These are phyloP conservation scores for Xerocomellus dryophilus DNA, from an alignment of 768 basidiomycete genomes.

Conservation along the genomic window DNA sequence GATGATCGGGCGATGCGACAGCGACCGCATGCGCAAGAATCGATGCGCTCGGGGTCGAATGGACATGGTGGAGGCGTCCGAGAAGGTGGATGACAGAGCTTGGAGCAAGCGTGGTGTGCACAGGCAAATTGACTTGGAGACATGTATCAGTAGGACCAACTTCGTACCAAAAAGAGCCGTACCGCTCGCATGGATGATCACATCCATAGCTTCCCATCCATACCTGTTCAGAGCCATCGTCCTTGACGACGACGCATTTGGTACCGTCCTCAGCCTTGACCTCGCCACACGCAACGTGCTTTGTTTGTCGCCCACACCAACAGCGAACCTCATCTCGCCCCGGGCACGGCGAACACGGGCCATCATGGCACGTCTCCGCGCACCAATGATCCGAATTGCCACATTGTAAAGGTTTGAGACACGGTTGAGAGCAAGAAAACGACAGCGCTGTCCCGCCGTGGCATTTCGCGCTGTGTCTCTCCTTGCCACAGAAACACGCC, in stretches of 20 bases:
- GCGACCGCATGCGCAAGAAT: constrained; percentile 82
- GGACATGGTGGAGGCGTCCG: constrained; percentile 62
- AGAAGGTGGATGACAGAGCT: constrained; percentile 76
- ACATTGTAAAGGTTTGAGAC: constrained; percentile 54
- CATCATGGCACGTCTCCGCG: constrained; percentile 67
- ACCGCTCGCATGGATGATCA: constrained; percentile 57
- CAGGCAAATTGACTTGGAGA: constrained; percentile 64
- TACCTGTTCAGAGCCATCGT: constrained; percentile 34
- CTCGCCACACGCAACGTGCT: constrained; percentile 63
- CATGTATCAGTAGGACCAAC: background rate
- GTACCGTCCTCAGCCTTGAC: constrained; percentile 43
- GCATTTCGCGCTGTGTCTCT: constrained; percentile 33
- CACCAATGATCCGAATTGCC: constrained; percentile 68
- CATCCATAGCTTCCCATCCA: constrained; percentile 76
- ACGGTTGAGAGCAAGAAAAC: constrained; percentile 38
- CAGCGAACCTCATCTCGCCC: constrained; percentile 56
- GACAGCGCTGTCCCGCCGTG: constrained; percentile 39
- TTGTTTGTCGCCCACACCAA: constrained; percentile 74
- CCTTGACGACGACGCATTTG: constrained; percentile 27
- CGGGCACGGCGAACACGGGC: constrained; percentile 65
- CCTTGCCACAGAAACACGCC: constrained; percentile 78
- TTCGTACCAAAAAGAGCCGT: constrained; percentile 12
- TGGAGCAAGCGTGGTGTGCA: constrained; percentile 67
- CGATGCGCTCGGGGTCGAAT: constrained; percentile 61
- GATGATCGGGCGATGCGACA: constrained; percentile 39